phyloP scores from a whole-genome alignment of 495 filamentous ascomycete species.

The Podospora fimiseda region DNA sequence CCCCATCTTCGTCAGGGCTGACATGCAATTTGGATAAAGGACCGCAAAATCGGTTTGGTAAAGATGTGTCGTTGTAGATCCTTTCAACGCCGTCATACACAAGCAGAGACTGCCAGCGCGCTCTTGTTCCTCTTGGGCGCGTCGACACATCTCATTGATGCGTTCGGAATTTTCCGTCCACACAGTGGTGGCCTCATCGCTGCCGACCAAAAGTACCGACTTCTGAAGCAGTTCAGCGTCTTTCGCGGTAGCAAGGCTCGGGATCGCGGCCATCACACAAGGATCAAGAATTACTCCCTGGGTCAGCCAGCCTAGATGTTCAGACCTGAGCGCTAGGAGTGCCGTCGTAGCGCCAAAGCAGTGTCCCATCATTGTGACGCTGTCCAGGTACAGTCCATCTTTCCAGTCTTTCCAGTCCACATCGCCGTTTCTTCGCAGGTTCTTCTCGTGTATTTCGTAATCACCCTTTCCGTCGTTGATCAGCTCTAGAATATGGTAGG shows the following conservation, averaged over 20 bases:
- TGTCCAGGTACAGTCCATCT: constrained; percentile 40
- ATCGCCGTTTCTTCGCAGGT: constrained; percentile 44
- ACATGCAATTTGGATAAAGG: constrained; percentile 50
- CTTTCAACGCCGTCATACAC: constrained; percentile 55
- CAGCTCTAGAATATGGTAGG: constrained; percentile 47
- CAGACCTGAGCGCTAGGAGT: constrained; percentile 50
- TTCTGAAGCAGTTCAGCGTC: constrained; percentile 39
- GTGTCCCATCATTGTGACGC: constrained; percentile 57
- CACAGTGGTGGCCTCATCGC: constrained; percentile 53
- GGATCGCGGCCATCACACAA: constrained; percentile 39
- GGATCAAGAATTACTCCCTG: constrained; percentile 56
- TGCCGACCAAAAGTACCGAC: constrained; percentile 52
- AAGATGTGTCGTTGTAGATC: constrained; percentile 48
- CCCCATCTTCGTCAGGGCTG: constrained; percentile 48
- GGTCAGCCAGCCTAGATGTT: constrained; percentile 43
- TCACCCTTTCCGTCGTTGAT: constrained; percentile 44
- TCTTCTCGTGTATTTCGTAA: constrained; percentile 36
- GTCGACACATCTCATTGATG: constrained; percentile 42
- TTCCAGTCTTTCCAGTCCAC: constrained; percentile 36
- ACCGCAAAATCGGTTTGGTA: constrained; percentile 55
- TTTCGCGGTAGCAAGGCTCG: constrained; percentile 23
- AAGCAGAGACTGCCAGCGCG: constrained; percentile 36
- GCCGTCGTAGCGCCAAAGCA: constrained; percentile 60
- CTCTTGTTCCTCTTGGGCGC: constrained; percentile 40
- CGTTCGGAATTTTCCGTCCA: constrained; percentile 52